phyloP scores from a whole-genome alignment of 208 protist species.

The Leishmania amazonensis region DNA sequence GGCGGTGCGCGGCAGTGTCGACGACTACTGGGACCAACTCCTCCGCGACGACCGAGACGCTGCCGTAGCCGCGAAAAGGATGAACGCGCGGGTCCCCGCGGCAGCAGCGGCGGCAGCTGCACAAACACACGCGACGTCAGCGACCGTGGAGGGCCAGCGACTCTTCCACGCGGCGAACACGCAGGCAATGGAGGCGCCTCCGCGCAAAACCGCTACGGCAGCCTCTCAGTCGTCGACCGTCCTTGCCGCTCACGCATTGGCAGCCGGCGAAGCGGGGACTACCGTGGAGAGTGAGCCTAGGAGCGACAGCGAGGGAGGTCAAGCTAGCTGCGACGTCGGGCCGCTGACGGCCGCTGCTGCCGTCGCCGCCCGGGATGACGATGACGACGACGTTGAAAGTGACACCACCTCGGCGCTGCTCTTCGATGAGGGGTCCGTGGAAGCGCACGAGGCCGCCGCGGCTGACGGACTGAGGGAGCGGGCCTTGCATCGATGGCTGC shows the following conservation, averaged over 20 bases:
- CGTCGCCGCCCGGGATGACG: background rate
- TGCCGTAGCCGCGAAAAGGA: background rate
- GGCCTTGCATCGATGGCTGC: conserved; percentile 5
- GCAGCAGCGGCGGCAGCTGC: background rate
- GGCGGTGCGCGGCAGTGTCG: conserved; percentile 23
- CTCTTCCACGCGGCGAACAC: too few relatives aligned
- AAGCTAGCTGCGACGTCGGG: background rate
- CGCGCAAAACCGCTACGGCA: background rate
- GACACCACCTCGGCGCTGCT: background rate
- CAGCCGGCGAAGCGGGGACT: background rate
- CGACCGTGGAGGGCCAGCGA: too few relatives aligned
- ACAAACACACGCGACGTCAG: background rate
- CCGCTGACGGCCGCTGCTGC: background rate
- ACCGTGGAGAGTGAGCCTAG: conserved; percentile 3
- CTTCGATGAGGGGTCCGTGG: background rate
- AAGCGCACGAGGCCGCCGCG: background rate
- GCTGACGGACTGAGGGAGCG: background rate
- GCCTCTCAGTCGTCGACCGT: background rate
- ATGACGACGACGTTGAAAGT: background rate
- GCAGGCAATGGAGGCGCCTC: background rate
- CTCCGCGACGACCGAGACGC: background rate
- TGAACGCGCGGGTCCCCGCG: background rate
- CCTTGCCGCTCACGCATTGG: background rate
- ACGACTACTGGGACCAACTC: conserved; percentile 14
- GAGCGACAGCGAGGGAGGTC: background rate